Conservation (phyloP, 768 basidiomycete genomes). For the Wakefieldia striispora region DNA sequence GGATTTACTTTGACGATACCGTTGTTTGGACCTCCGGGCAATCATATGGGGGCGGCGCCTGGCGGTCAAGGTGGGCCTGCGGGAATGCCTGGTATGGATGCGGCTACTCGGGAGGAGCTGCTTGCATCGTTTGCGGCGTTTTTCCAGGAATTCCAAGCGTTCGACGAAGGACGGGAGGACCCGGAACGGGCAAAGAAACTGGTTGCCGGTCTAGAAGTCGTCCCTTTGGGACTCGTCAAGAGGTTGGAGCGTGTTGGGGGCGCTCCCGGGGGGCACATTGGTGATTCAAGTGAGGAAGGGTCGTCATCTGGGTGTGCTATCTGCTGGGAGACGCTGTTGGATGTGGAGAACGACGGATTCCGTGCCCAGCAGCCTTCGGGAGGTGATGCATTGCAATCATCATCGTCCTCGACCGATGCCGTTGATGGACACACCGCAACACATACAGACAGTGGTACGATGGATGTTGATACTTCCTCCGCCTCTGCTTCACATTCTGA, state of each 20-base stretch:
- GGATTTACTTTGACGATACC: constrained; percentile 38
- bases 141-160: constrained; percentile 26
- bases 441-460: constrained; percentile 7
- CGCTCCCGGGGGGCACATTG: constrained; percentile 33
- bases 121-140: constrained; percentile 27
- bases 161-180: constrained; percentile 50
- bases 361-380: constrained; percentile 12
- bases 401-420: neutral
- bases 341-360: constrained; percentile 39
- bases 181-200: constrained; percentile 65
- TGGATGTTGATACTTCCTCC: constrained; percentile 20
- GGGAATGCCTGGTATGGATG: constrained; percentile 18
- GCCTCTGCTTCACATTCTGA: constrained; percentile 12
- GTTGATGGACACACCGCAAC: constrained; percentile 4
- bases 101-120: constrained; percentile 21
- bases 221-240: constrained; percentile 63
- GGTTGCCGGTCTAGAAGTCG: constrained; percentile 60
- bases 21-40: constrained; percentile 23
- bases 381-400: constrained; percentile 2
- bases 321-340: constrained; percentile 70
- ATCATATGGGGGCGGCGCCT: constrained; percentile 3
- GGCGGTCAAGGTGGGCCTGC: constrained; percentile 3
- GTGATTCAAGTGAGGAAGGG: constrained; percentile 33
- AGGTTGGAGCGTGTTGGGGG: constrained; percentile 54
- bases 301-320: constrained; percentile 57